A percentile compares a stretch with the other conserved stretches of the same genome.
These are phyloP conservation scores for Xylaria bambusicola DNA, from an alignment of 495 filamentous ascomycete species.

Conservation along the genomic window DNA sequence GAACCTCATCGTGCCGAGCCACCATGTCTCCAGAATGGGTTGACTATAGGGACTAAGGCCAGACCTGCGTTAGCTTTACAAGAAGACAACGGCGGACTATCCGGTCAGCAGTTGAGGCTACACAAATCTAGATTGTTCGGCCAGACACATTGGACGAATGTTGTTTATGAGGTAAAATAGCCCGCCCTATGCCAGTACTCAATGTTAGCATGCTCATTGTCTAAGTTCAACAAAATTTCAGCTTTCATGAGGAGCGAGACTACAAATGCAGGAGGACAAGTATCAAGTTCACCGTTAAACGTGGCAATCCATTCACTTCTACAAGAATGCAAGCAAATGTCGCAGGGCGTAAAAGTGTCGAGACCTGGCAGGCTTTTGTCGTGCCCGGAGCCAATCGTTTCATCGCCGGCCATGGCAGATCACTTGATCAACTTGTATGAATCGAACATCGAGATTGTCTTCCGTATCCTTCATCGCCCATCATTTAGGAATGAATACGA, in stretches of 20 bases:
- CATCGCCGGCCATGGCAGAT: neutral
- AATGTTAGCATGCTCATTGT: neutral
- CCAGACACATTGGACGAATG: constrained; percentile 7
- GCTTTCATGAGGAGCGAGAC: neutral
- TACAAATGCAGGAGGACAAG: neutral
- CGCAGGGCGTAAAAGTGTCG: neutral
- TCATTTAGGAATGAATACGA: constrained; percentile 3
- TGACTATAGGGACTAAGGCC: neutral
- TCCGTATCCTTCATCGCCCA: constrained; percentile 4
- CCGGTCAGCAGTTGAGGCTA: neutral
- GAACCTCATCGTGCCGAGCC: too few species aligned
- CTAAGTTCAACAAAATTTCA: constrained; percentile 6
- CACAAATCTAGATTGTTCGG: constrained; percentile 10
- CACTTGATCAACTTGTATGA: neutral
- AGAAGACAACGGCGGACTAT: neutral
- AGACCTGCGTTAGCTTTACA: neutral
- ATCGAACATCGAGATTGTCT: neutral
- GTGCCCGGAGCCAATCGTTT: neutral
- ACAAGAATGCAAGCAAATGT: constrained; percentile 4
- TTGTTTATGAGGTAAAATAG: constrained; percentile 3
- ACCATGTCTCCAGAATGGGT: too few species aligned
- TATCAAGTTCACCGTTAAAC: neutral
- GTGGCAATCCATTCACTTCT: neutral
- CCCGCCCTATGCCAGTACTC: neutral
- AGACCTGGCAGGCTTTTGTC: constrained; percentile 5